Base-by-base conservation (phyloP, 257 asterid genomes). In the Ballota nigra region DNA sequence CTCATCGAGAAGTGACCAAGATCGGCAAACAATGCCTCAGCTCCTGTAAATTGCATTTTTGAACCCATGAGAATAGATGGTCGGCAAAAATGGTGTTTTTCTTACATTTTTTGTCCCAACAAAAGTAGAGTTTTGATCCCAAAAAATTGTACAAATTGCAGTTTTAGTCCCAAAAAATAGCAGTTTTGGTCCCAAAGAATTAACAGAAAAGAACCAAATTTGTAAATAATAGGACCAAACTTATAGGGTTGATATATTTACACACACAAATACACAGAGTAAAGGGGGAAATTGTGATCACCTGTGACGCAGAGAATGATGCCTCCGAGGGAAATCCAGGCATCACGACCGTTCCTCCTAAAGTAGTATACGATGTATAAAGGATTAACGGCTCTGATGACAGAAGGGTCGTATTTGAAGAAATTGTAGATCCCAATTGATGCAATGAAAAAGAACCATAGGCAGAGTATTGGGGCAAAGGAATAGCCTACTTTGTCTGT, bases 21-120 rank as follows among this genome's bases (percentile, higher is more conserved):
- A 52, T 90, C 92, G 0, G 92, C 96, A 71, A 88, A 90, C 28
- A 90, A 49, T 5, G 96, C 96, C 73, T 88, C 96, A 0, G 88
- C 68, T 63, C 95, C 92, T 84, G 82, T 74, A 69, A 36, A 6
- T 36, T 6, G 7, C 5, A 6, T 4, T 4, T 3, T 3, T 6
- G 5, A 29, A 3, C 5, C 5, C 5, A 0, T 29, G 3, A 29
- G 34, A 33, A 33, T 33, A 38, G 10, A 38, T n/a, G n/a, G n/a
- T n/a, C n/a, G n/a, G n/a, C n/a, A n/a, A n/a, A n/a, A n/a, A n/a
- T n/a, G n/a, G n/a, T n/a, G n/a, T n/a, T n/a, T n/a, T n/a, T n/a
- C n/a, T n/a, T n/a, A n/a, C n/a, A n/a, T n/a, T n/a, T n/a, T n/a
- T n/a, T n/a, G n/a, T n/a, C n/a, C n/a, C n/a, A n/a, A n/a, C n/a